These are phyloP conservation scores for Cadophora gregata DNA, from an alignment of 2,329 filamentous ascomycete genomes.

Conservation along the genomic window DNA sequence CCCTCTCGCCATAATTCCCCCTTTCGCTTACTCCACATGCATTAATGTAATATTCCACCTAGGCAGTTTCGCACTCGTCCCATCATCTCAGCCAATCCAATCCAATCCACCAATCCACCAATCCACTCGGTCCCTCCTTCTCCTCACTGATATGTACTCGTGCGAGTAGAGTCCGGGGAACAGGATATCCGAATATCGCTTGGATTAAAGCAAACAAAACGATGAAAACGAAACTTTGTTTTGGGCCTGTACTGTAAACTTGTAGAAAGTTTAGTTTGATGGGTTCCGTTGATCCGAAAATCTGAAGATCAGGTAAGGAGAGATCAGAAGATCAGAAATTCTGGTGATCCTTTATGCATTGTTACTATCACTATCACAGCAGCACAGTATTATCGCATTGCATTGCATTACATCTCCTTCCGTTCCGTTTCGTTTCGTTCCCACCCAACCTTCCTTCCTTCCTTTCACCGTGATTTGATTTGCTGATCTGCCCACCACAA, in stretches of 20 bases:
- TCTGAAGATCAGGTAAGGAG: neutral
- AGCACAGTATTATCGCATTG: too few species aligned
- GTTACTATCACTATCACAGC: too few species aligned
- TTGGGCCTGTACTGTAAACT: too few species aligned
- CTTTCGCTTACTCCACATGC: neutral
- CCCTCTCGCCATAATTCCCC: neutral
- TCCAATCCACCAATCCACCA: neutral
- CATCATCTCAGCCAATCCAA: neutral
- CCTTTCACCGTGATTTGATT: neutral
- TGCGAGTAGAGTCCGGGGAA: neutral
- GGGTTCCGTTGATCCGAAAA: neutral
- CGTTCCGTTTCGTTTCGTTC: too few species aligned
- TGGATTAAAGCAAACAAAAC: neutral
- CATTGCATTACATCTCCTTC: too few species aligned
- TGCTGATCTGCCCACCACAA: too few species aligned
- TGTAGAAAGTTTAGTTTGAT: neutral
- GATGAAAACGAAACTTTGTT: conserved; percentile 3
- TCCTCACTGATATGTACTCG: too few species aligned
- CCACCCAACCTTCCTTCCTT: too few species aligned
- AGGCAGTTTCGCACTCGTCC: neutral
- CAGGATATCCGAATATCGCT: neutral
- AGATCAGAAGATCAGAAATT: neutral
- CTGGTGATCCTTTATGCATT: neutral
- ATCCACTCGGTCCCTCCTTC: too few species aligned
- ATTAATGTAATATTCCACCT: neutral